Base-by-base conservation (phyloP, 2,329 filamentous ascomycete genomes). In the Coniella vitis region DNA sequence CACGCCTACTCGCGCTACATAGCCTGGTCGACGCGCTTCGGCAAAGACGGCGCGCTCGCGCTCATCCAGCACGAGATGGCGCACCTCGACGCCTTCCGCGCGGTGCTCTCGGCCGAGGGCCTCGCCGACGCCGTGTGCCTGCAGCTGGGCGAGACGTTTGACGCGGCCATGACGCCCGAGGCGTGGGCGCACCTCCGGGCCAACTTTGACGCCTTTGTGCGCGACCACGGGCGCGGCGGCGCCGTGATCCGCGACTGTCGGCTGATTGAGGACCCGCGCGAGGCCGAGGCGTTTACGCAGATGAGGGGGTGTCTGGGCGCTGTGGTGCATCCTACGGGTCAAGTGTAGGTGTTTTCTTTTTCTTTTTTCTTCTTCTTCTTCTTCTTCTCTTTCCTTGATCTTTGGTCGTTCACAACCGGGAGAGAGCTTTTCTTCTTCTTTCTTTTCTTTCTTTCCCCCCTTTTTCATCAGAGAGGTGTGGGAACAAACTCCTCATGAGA, bases 111-210 rank as follows among this genome's bases (percentile, higher is more conserved):
- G 4, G 54, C 50, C n/a, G 54, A 56, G 4, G 55, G 57, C 13
- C 54, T 64, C 20, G 49, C 58, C 0, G 59, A 63, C 10, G 60
- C 63, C 40, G 58, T 61, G 1, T 59, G 56, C 38, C 53, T 64
- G 31, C 56, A 58, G 16, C 57, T 62, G 7, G 59, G 60, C 17
- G 57, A 63, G 51, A 64, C 62, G 3, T 64, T 63, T 40, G 62
- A 64, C 48, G 62, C 59, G 13, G 61, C 59, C 1, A 64, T 64
- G 61, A 60, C 62, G 1, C 56, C 60, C 4, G 59, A 61, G 43
- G 60, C 60, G 16, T 63, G 59, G 62, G 38, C 35, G 3, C 48
- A 60, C 9, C 53, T 64, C 2, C 60, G 57, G 34, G 55, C 53
- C 32, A 59, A 60, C 17, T 59, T 57, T 22, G 60, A 61, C 3